A percentile compares a stretch with the other conserved stretches of the same genome.
Evolutionary conservation across 2,329 filamentous ascomycete genomes (phyloP).

Genomic region (Cercospora sp.): DNA sequence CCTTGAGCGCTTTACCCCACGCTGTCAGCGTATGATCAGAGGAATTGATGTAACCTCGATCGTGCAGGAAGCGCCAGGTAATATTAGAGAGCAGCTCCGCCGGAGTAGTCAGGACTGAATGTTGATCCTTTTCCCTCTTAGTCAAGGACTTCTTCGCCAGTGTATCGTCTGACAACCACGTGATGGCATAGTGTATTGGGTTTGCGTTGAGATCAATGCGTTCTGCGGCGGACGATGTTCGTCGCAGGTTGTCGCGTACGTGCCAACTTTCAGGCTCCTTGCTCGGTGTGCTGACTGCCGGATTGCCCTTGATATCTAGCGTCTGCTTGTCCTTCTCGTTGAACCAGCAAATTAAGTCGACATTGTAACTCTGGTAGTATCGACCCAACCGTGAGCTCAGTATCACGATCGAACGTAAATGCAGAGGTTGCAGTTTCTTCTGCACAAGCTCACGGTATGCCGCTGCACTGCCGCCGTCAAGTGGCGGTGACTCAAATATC

Average conservation of each 20-base stretch:
- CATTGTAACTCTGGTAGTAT: constrained; percentile 77
- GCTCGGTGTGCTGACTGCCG: constrained; percentile 18
- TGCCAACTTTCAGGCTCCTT: constrained; percentile 65
- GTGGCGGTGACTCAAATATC: constrained; percentile 75
- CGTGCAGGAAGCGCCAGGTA: constrained; percentile 84
- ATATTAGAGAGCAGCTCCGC: constrained; percentile 72
- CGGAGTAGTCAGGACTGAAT: constrained; percentile 57
- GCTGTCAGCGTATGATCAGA: constrained; percentile 74
- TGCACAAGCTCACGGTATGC: constrained; percentile 81
- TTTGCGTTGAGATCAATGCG: constrained; percentile 26
- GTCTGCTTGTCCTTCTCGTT: constrained; percentile 64
- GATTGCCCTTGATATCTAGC: constrained; percentile 33
- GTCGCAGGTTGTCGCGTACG: constrained; percentile 52
- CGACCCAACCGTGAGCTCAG: constrained; percentile 78
- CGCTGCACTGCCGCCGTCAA: constrained; percentile 77
- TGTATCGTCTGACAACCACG: constrained; percentile 66
- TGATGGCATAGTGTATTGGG: constrained; percentile 52
- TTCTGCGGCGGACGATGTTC: constrained; percentile 19
- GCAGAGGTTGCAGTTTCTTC: constrained; percentile 69
- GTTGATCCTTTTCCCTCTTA: constrained; percentile 43
- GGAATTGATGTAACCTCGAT: constrained; percentile 77
- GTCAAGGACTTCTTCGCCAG: constrained; percentile 70
- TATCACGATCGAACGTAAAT: constrained; percentile 74
- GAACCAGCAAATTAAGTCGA: constrained; percentile 82
- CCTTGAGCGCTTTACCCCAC: constrained; percentile 79